Base-by-base conservation (phyloP, 164 flowering plant species). In the Vitis rupestris region DNA sequence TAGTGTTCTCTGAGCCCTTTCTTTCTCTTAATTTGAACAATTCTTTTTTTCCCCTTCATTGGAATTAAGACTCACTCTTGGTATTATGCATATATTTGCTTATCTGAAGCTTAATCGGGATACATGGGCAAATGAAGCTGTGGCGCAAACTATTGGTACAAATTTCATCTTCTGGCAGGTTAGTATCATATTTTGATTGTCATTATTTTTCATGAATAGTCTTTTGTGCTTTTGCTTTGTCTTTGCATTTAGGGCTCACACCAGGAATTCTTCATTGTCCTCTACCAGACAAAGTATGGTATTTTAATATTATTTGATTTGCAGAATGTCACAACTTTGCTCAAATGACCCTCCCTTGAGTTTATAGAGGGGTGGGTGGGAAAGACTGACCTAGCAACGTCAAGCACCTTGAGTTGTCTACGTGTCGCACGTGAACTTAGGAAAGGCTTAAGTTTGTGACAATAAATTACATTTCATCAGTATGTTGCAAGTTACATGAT, bases 131-230 rank as follows among this genome's bases (percentile, higher is more conserved):
- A 90, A 96, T 85, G 99, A 96, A 81, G 96, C 99, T 74, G 92
- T 93, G 63, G 89, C 97, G 62, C 97, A 96, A 77, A 93, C 95
- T 16, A 84, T 96, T 69, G 73, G 80, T 56, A 84, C 87, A 14
- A 89, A 89, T 76, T 93, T 96, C 78, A 86, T 96, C 77, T 96
- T 96, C 81, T 96, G 99, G 99, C 98, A 96, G 98, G 99, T 93
- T 52, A 11, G 80, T 65, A n/a, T 50, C 31, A 51, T 60, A 14
- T 37, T 31, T 29, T 61, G 51, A 16, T 27, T 27, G 4, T 8
- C 48, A 12, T 49, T 17, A n/a, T 10, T 67, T 19, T 7, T 16
- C 4, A 17, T 14, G n/a, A 5, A 10, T 50, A n/a, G 6, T 61
- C 30, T 63, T 31, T 29, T 29, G 37, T 9, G 13, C 14, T 72